These are phyloP conservation scores for Erodium chrysanthum DNA, from an alignment of 441 rosid genomes.

Conservation along the genomic window DNA sequence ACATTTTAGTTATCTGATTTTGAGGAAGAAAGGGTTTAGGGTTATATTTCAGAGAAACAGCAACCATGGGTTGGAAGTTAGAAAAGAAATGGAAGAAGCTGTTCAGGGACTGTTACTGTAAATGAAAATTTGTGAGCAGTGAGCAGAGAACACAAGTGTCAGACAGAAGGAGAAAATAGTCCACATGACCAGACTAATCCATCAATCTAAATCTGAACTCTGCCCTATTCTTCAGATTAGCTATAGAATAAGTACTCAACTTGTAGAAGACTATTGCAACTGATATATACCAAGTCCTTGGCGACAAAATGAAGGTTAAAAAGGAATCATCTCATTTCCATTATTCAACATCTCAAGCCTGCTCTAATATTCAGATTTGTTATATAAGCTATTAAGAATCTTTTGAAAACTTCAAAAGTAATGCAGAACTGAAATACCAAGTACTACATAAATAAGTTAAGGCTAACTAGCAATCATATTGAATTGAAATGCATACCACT, in stretches of 20 bases:
- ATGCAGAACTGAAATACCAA: neutral
- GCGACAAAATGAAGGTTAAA: neutral
- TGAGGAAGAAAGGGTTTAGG: neutral
- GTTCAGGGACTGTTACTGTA: neutral
- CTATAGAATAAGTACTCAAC: neutral
- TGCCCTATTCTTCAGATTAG: neutral
- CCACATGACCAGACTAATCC: neutral
- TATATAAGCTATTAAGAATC: neutral
- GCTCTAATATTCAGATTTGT: neutral
- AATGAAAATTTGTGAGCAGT: neutral
- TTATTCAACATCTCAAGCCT: neutral
- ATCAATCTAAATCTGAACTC: neutral
- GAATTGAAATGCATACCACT: conserved; percentile 4
- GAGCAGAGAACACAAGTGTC: neutral
- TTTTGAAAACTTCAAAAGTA: neutral
- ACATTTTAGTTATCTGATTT: neutral
- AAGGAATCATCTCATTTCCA: neutral
- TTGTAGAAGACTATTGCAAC: neutral
- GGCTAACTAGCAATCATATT: neutral
- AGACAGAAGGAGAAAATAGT: neutral
- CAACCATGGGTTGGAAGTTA: neutral
- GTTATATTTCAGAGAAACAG: neutral
- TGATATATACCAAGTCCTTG: neutral
- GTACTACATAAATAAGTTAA: neutral
- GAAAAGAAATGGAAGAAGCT: neutral